These are phyloP conservation scores for Arabidopsis arenosa DNA, from an alignment of 345 rosid genomes.

Conservation along the genomic window DNA sequence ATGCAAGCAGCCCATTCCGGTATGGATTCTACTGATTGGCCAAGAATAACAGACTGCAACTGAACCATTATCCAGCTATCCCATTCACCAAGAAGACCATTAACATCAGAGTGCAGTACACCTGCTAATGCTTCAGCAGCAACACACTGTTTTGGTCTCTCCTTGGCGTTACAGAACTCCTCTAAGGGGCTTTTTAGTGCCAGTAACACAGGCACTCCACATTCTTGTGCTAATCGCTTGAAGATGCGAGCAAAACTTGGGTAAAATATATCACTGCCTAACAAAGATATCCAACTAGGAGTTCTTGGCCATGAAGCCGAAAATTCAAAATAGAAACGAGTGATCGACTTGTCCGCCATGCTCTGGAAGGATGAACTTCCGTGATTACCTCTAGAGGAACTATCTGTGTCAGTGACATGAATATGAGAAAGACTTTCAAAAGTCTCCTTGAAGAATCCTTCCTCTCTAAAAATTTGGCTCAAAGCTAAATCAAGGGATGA, in stretches of 20 bases:
- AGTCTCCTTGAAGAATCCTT: conserved; percentile 89
- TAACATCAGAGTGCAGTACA: conserved; percentile 83
- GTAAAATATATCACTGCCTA: conserved; percentile 92
- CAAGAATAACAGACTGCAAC: conserved; percentile 79
- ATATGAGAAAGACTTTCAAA: conserved; percentile 92
- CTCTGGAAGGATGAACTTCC: conserved; percentile 89
- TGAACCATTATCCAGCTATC: conserved; percentile 89
- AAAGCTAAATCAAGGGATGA: conserved; percentile 85
- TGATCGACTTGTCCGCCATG: conserved; percentile 89
- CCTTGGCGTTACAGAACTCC: conserved; percentile 87
- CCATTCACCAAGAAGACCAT: conserved; percentile 84
- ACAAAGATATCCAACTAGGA: conserved; percentile 94
- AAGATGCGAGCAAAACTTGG: conserved; percentile 92
- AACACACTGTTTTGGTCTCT: conserved; percentile 98
- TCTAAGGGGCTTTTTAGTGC: conserved; percentile 75
- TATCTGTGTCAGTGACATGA: conserved; percentile 81
- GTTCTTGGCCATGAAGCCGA: conserved; percentile 99
- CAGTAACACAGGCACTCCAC: conserved; percentile 80
- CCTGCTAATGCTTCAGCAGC: conserved; percentile 99
- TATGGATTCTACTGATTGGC: conserved; percentile 89
- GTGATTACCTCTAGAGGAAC: conserved; percentile 65
- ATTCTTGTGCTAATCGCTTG: conserved; percentile 92
- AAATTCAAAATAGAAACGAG: conserved; percentile 94
- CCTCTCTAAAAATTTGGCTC: conserved; percentile 79
- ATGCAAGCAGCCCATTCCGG: conserved; percentile 99